Base-by-base conservation (phyloP, 768 basidiomycete species). In the Suillus spraguei region DNA sequence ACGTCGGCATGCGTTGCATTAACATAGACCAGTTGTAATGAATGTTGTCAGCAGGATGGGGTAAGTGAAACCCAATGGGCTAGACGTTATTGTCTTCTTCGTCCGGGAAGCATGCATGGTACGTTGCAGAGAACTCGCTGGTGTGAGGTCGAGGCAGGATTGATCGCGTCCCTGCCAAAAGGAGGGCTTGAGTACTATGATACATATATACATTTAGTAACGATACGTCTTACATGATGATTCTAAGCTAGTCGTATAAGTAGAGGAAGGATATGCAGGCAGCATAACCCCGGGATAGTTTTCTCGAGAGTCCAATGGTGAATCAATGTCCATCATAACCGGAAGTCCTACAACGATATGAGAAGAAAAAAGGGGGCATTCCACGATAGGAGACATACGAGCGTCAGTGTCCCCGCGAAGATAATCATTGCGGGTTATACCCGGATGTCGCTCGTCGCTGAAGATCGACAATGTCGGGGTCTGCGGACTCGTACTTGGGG, bases 171-270 rank as follows among this genome's bases (percentile, higher is more conserved):
- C 83, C 84, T 85, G 81, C 76, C 78, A 80, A 78, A 79, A 79
- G 74, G 76, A 81, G 81, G 81, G 77, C 78, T 87, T 88, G 85
- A 88, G 85, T 79, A 84, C 80, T 83, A 77, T 74, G 71, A 82
- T 86, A 87, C 85, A 85, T 83, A 79, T 76, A 86, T 82, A 80
- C 78, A 83, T 82, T 87, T 80, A 87, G 82, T 86, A 86, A 70
- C 80, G 83, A 83, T 88, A 88, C 87, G 84, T 84, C 88, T 89
- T 89, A 89, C 88, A 87, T 83, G 84, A 76, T 61, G 72, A 70
- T 76, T 83, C 85, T 86, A 87, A 78, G 79, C 81, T 85, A 87
- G 74, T 78, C 74, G 77, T 71, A 78, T 72, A 70, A 76, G 75
- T 69, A 71, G 75, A 66, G 70, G 74, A 66, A 60, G 63, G 52